Conservation (phyloP, 2,329 filamentous ascomycete genomes). For the Botryotinia globosa region DNA sequence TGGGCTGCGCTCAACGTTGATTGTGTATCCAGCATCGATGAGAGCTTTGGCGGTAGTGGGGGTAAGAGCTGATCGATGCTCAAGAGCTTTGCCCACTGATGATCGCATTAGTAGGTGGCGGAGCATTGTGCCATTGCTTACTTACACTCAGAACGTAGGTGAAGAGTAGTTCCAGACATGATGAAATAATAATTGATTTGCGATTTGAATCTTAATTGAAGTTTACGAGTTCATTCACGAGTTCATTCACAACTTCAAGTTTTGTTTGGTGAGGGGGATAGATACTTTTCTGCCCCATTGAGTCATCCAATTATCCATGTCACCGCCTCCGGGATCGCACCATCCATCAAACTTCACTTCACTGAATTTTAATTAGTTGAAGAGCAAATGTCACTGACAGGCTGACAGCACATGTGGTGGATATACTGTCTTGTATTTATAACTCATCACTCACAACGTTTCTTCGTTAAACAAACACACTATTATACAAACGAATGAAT, state of each 20-base stretch:
- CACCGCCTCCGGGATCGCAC: conserved; percentile 16
- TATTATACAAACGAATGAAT: background rate
- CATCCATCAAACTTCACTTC: background rate
- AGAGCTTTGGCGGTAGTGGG: conserved; percentile 54
- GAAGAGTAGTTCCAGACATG: conserved; percentile 40
- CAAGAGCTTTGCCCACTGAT: conserved; percentile 42
- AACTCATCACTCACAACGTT: background rate
- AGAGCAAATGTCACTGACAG: background rate
- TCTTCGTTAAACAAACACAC: background rate
- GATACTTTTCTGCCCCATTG: conserved; percentile 13
- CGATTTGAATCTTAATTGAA: background rate
- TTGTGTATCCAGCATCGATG: conserved; percentile 65
- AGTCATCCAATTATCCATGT: conserved; percentile 5
- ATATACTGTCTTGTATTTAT: background rate
- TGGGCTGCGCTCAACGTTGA: conserved; percentile 66
- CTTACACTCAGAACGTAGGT: conserved; percentile 44
- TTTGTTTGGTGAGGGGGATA: conserved; percentile 7
- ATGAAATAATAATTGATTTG: conserved; percentile 26
- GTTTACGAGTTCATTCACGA: background rate
- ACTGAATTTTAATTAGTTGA: background rate
- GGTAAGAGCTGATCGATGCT: conserved; percentile 43
- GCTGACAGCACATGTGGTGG: background rate
- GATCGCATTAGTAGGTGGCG: conserved; percentile 33
- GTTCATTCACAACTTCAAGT: background rate
- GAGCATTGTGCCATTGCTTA: conserved; percentile 26